phyloP scores from a whole-genome alignment of 2,329 filamentous ascomycete species.

The Colletotrichum tropicale region DNA sequence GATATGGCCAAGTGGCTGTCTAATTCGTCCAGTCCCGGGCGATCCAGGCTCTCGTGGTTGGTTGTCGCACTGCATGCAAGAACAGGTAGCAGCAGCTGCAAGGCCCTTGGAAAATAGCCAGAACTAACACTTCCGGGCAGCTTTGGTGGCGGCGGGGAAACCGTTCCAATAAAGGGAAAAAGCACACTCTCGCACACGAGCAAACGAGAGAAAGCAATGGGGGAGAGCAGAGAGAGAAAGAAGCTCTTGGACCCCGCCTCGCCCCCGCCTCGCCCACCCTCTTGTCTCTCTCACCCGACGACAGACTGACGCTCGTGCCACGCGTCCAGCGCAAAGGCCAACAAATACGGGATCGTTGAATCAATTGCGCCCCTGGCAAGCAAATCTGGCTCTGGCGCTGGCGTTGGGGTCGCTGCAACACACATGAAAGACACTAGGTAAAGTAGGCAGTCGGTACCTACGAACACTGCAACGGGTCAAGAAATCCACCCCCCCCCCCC shows the following conservation, averaged over 20 bases:
- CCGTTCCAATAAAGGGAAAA: not conserved
- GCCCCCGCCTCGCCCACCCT: not conserved
- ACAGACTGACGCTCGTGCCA: conserved; percentile 1
- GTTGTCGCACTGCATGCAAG: not conserved
- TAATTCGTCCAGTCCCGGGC: not conserved
- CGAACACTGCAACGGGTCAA: not conserved
- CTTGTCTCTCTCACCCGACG: not conserved
- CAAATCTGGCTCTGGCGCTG: not conserved
- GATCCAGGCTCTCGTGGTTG: not conserved
- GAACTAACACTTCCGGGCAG: not conserved
- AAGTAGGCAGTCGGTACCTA: not conserved
- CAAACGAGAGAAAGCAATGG: not conserved
- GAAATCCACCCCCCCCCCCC: not conserved
- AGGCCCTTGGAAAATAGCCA: not conserved
- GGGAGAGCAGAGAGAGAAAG: not conserved
- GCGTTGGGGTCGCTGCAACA: not conserved
- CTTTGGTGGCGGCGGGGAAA: not conserved
- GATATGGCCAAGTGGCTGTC: not conserved
- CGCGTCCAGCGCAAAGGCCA: conserved; percentile 1
- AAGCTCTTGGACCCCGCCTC: not conserved
- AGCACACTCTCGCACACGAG: not conserved
- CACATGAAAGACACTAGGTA: not conserved
- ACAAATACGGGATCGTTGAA: not conserved
- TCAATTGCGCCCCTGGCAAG: not conserved
- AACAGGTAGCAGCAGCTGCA: not conserved